A percentile compares a stretch with the other conserved stretches of the same genome.
Conservation (phyloP, 495 filamentous ascomycete species). For the Penicillium paradoxum region DNA sequence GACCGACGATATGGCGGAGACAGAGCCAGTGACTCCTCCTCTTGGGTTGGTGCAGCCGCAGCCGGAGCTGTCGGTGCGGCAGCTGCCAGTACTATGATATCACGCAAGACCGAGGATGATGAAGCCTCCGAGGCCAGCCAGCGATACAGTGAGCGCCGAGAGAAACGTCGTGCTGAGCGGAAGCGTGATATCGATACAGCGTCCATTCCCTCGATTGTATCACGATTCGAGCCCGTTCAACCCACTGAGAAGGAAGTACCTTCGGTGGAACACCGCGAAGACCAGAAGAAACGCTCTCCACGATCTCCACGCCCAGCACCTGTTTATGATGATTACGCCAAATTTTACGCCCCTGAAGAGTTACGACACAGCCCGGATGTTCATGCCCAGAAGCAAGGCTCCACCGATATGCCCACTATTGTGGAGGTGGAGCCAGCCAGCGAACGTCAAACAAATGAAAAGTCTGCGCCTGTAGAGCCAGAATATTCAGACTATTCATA, state of each 20-base stretch:
- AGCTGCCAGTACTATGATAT: conserved; percentile 36
- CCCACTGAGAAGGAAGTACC: conserved; percentile 11
- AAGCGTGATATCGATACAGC: conserved; percentile 21
- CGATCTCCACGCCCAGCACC: conserved; percentile 23
- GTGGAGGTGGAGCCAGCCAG: conserved; percentile 32
- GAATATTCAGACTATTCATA: conserved; percentile 17
- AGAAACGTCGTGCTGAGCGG: conserved; percentile 39
- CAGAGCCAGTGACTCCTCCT: conserved; percentile 25
- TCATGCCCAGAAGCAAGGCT: conserved; percentile 4
- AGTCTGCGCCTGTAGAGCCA: conserved; percentile 6
- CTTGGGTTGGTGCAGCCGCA: conserved; percentile 42
- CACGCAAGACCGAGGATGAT: conserved; percentile 36
- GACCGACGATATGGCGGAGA: conserved; percentile 13
- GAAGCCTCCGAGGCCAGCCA: conserved; percentile 29
- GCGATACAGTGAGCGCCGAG: conserved; percentile 27
- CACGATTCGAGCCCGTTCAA: conserved; percentile 12
- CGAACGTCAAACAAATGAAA: conserved; percentile 17
- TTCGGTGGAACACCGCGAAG: conserved; percentile 6
- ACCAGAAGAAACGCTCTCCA: conserved; percentile 22
- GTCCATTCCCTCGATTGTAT: conserved; percentile 17
- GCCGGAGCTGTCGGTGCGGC: conserved; percentile 47
- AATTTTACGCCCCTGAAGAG: conserved; percentile 42
- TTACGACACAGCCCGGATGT: conserved; percentile 28
- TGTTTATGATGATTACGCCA: conserved; percentile 38
- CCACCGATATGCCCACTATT: conserved; percentile 26